These are phyloP conservation scores for Phytopythium sindhum DNA, from an alignment of 352 stramenopile species.

Conservation along the genomic window DNA sequence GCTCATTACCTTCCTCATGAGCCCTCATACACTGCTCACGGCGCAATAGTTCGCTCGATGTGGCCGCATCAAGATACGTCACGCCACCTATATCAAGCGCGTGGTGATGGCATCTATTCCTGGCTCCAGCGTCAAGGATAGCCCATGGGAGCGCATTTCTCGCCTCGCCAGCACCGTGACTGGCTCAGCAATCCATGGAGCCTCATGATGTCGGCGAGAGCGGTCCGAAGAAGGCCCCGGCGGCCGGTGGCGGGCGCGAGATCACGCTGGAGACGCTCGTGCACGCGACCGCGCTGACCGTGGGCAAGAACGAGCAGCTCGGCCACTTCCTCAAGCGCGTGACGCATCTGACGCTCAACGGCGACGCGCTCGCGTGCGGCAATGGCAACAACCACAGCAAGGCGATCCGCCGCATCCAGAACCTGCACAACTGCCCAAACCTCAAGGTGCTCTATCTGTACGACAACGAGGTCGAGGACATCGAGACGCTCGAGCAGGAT, in stretches of 20 bases:
- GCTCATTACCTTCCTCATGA: not conserved
- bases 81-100: not conserved
- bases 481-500: constrained; percentile 48
- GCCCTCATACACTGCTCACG: not conserved
- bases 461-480: constrained; percentile 58
- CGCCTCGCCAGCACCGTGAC: not conserved
- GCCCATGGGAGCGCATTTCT: not conserved
- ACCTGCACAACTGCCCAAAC: constrained; percentile 59
- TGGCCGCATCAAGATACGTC: not conserved
- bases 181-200: not conserved
- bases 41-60: not conserved
- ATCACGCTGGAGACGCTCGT: constrained; percentile 64
- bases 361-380: constrained; percentile 22
- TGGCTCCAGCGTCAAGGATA: not conserved
- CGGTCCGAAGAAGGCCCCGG: not conserved
- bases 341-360: constrained; percentile 66
- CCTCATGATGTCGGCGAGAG: constrained; percentile 4
- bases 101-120: not conserved
- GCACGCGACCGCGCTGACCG: constrained; percentile 56
- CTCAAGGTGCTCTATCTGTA: constrained; percentile 79
- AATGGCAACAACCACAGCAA: constrained; percentile 15
- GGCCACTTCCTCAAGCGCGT: constrained; percentile 72
- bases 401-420: constrained; percentile 42
- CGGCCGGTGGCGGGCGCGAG: constrained; percentile 21
- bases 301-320: constrained; percentile 60